Evolutionary conservation across 306 rosid genomes (phyloP), one percentile per base, ranked within the genome.

Genomic region (Malus fusca): DNA sequence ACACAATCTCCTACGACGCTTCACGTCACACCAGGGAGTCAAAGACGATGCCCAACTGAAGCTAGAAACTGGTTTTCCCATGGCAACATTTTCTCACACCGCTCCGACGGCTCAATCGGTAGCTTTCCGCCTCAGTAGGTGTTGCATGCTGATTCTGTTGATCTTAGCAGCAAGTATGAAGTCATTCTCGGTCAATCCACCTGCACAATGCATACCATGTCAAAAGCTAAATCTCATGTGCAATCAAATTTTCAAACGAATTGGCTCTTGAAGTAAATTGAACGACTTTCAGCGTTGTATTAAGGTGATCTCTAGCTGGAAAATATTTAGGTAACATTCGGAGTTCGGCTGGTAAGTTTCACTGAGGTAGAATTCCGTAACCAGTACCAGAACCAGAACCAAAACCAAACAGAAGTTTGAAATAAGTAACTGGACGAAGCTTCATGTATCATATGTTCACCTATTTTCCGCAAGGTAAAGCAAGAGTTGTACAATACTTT

Each of bases 141-240:
- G 74, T 44, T 89, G 87, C 82, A 88, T 23, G 65, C 84, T 77
- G 59, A 93, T 84, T 66, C 53, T 77, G 61, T 80, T 85, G 84
- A 93, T 88, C 85, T 91, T 93, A 35, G 97, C 86, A 80, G 98
- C 98, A 52, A 93, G 96, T 72, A 93, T 93, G 88, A 93, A 93
- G 84, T 91, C 98, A 69, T 93, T 93, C 84, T 89, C 92, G 6
- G 97, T 93, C 84, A 93, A 83, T 44, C 98, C 98, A 75, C 92
- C 98, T 93, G 85, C 88, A 80, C 53, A 78, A 73, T 35, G 58
- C 61, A 66, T 48, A 77, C 33, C 19, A 69, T 2, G 37, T 44
- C 55, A 65, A 46, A 60, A 15, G 4, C 2, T 15, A 23, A 25
- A 21, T 56, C 23, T 23, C 28, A n/a, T 5, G 17, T 33, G 62